A percentile compares a stretch with the other conserved stretches of the same genome.
Evolutionary conservation across 148 eudicot genomes (phyloP).

Genomic region (Silene latifolia): DNA sequence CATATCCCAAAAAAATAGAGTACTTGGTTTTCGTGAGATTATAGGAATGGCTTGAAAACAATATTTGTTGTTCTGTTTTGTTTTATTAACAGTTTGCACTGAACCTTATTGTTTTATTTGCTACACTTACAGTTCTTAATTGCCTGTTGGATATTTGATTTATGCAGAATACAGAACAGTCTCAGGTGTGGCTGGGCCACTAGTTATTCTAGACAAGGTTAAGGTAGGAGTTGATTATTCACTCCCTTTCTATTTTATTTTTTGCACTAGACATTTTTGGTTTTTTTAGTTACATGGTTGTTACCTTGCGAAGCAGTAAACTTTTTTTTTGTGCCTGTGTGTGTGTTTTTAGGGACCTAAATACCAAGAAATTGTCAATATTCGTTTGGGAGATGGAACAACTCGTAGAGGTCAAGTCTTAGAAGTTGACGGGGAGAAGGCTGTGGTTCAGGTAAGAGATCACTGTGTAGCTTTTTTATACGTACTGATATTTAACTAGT

Average conservation of each 20-base stretch:
- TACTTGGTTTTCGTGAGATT: background rate
- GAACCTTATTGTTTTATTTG: background rate
- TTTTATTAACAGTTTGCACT: background rate
- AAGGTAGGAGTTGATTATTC: slow-evolving; percentile 51
- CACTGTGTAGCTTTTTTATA: background rate
- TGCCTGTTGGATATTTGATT: background rate
- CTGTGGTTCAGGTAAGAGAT: slow-evolving; percentile 83
- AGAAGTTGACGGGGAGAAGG: slow-evolving; percentile 99
- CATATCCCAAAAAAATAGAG: background rate
- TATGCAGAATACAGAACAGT: slow-evolving; percentile 56
- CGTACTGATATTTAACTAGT: background rate
- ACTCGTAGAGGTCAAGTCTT: slow-evolving; percentile 96
- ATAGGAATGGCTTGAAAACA: background rate
- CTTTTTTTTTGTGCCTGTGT: background rate
- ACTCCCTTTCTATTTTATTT: background rate
- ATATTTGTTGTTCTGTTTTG: background rate
- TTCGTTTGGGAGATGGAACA: slow-evolving; percentile 95
- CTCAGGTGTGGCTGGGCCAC: slow-evolving; percentile 65
- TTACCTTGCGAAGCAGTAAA: background rate
- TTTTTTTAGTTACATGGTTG: background rate
- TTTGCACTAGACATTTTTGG: background rate
- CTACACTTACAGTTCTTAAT: background rate
- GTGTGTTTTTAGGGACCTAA: slow-evolving; percentile 74
- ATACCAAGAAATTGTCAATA: slow-evolving; percentile 94
- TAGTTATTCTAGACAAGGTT: slow-evolving; percentile 68